phyloP scores from a whole-genome alignment of 768 basidiomycete genomes.

The Podaxis sp. region DNA sequence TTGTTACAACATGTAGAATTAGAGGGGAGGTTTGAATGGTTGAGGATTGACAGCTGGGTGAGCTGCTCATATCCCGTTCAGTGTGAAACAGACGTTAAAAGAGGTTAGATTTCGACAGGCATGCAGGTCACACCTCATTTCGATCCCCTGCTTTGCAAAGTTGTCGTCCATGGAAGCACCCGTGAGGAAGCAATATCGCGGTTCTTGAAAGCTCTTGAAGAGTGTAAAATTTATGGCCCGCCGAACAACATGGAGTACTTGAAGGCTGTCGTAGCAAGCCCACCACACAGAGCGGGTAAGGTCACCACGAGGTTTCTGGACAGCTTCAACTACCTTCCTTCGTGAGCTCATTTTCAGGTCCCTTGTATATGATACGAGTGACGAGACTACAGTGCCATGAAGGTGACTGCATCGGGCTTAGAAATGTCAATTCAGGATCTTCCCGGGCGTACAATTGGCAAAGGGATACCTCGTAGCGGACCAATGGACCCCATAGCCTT shows the following conservation, averaged over 20 bases:
- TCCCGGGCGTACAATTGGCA: conserved; percentile 48
- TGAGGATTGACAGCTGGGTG: conserved; percentile 63
- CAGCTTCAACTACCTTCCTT: conserved; percentile 37
- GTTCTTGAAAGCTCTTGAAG: conserved; percentile 36
- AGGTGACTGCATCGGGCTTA: conserved; percentile 52
- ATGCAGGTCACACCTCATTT: conserved; percentile 51
- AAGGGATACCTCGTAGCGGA: conserved; percentile 62
- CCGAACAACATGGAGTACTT: conserved; percentile 60
- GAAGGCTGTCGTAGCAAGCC: conserved; percentile 37
- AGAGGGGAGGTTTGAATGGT: conserved; percentile 38
- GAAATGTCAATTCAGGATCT: conserved; percentile 60
- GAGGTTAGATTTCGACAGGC: conserved; percentile 43
- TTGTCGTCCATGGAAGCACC: conserved; percentile 48
- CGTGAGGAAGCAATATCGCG: conserved; percentile 45
- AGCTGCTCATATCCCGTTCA: conserved; percentile 1
- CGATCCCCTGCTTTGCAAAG: conserved; percentile 59
- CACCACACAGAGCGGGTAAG: conserved; percentile 37
- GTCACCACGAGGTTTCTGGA: conserved; percentile 51
- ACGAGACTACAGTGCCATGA: conserved; percentile 38
- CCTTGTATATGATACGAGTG: neutral
- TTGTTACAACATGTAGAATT: conserved; percentile 55
- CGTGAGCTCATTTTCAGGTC: conserved; percentile 25
- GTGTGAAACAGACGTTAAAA: neutral
- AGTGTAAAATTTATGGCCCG: conserved; percentile 50
- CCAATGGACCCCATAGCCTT: conserved; percentile 64